Evolutionary conservation across 352 stramenopile genomes (phyloP).

Genomic region (Phytophthora melonis): DNA sequence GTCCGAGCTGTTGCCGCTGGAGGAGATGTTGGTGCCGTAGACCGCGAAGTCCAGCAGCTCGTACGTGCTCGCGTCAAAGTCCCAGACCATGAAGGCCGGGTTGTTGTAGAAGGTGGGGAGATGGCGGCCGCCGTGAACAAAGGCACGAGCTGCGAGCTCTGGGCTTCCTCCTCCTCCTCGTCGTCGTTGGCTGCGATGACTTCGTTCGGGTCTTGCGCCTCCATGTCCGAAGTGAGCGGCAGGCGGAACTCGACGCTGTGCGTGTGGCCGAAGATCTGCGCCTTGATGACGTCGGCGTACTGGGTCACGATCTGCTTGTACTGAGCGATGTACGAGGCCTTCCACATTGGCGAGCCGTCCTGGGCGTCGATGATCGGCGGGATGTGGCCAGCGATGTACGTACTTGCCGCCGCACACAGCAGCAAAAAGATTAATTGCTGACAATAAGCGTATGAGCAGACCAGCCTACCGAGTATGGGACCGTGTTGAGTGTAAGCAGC

Average conservation of each 20-base stretch:
- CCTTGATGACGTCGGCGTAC: conserved; percentile 77
- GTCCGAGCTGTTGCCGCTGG: conserved; percentile 32
- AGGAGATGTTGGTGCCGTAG: conserved; percentile 73
- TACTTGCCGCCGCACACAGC: conserved; percentile 40
- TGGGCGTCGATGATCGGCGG: conserved; percentile 91
- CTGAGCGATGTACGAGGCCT: conserved; percentile 75
- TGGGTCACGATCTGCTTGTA: conserved; percentile 83
- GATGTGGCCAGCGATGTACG: conserved; percentile 92
- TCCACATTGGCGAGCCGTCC: conserved; percentile 86
- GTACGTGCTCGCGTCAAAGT: conserved; percentile 72
- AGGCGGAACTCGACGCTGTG: conserved; percentile 92
- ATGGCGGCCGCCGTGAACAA: conserved; percentile 85
- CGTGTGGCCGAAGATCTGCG: conserved; percentile 92
- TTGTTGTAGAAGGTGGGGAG: conserved; percentile 93
- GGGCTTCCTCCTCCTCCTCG: neutral
- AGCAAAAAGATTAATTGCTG: neutral
- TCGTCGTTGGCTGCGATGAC: conserved; percentile 17
- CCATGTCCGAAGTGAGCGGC: conserved; percentile 34
- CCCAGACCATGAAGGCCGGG: conserved; percentile 90
- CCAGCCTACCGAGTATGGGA: conserved; percentile 71
- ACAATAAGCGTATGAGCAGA: neutral
- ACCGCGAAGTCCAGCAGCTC: conserved; percentile 78
- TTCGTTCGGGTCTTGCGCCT: conserved; percentile 18
- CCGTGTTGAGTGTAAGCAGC: conserved; percentile 80
- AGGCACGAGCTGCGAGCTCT: conserved; percentile 54